Conservation (phyloP, 768 basidiomycete genomes). For the Phlebiopsis flavidoalba region DNA sequence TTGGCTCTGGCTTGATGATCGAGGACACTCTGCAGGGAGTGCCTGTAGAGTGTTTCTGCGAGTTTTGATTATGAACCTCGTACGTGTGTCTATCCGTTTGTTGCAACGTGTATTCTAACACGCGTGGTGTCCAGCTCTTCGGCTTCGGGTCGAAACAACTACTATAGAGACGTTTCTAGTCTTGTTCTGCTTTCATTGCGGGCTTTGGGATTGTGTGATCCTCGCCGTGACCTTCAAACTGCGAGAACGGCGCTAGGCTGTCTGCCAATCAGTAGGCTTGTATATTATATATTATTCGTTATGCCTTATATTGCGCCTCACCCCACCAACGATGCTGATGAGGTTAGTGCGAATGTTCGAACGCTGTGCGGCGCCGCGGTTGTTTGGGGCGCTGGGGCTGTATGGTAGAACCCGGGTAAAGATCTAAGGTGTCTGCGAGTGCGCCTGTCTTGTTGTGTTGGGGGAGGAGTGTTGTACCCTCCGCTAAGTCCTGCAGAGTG, state of each 20-base stretch:
- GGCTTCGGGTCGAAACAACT: slow-evolving; percentile 78
- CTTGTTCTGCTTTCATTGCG: slow-evolving; percentile 78
- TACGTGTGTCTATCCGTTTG: slow-evolving; percentile 31
- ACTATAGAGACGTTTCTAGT: slow-evolving; percentile 90
- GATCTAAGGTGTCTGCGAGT: too few relatives aligned
- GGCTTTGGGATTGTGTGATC: slow-evolving; percentile 74
- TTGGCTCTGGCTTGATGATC: slow-evolving; percentile 84
- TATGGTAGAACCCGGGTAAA: neutral
- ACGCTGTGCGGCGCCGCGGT: neutral
- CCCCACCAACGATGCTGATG: neutral
- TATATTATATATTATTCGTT: neutral
- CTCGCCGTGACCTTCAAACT: slow-evolving; percentile 73
- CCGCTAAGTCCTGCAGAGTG: too few relatives aligned
- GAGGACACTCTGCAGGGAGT: slow-evolving; percentile 75
- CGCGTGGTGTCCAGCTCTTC: slow-evolving; percentile 52
- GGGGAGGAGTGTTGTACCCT: too few relatives aligned
- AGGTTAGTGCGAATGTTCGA: neutral
- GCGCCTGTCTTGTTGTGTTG: too few relatives aligned
- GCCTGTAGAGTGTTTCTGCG: slow-evolving; percentile 74
- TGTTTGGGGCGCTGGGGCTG: neutral
- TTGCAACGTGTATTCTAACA: neutral
- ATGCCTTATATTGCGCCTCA: neutral
- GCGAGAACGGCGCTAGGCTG: slow-evolving; percentile 60
- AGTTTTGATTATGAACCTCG: slow-evolving; percentile 81
- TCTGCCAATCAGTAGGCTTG: neutral